Base-by-base conservation (phyloP, 352 stramenopile genomes). In the Poterioochromonas sp. region DNA sequence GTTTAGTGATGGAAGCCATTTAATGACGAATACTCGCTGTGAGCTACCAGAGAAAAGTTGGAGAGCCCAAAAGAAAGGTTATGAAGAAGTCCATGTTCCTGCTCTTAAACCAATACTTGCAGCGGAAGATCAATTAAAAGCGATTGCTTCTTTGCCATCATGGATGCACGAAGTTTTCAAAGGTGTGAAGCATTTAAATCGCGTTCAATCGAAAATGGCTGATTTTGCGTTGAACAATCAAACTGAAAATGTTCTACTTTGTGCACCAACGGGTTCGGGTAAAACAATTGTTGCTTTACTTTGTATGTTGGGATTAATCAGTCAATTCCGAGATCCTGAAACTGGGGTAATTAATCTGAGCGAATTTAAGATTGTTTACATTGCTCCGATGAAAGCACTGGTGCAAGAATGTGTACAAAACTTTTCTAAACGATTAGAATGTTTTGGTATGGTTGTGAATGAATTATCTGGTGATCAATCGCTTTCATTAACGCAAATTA, bases 361-460 rank as follows among this genome's bases (percentile, higher is more conserved):
- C 49, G 89, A 90, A 26, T 99, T 99, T 84, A 99, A 99, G 86
- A 98, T 99, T 82, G 95, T 99, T 43, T 99, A 99, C 77, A 94
- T 99, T 47, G 96, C 96, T 34, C 96, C 96, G 1, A 99, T 99
- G 96, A 99, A 99, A 84, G 96, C 96, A 53, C 86, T 99, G 22
- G 96, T 99, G 2, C 95, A 99, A 87, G 96, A 99, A 89, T 91
- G n/a, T 43, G 96, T 99, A 51, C 88, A 96, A 34, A 99, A 98
- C 79, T 95, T 99, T 76, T 91, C 87, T 26, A 90, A 96, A 44
- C 88, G 95, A 58, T 82, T 99, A n/a, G 89, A 84, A 34, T 85
- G 88, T 0, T 98, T 98, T 80, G 92, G 92, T 5, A 71, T 86
- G 0, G 65, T 69, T 34, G 95, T 99, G 0, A 87, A 90, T 64